Conservation (phyloP, 2,329 filamentous ascomycete species). For the Coniochaeta sp. region DNA sequence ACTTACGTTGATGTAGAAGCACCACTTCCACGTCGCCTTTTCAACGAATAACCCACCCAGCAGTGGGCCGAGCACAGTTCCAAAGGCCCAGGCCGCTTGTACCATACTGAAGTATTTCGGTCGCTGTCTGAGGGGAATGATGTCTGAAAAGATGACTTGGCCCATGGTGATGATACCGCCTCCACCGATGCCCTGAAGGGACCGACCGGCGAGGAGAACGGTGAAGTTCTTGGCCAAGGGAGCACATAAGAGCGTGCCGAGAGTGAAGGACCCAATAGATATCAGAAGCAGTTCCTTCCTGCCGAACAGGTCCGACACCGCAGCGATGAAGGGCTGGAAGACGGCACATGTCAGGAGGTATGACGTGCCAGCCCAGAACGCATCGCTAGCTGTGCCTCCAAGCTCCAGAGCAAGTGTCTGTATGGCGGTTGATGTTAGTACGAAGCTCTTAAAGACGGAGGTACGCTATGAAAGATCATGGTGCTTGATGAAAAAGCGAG, state of each 20-base stretch:
- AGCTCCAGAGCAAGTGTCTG: slow-evolving; percentile 27
- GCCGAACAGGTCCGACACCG: slow-evolving; percentile 39
- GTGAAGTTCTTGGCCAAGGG: slow-evolving; percentile 23
- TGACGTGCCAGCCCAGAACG: slow-evolving; percentile 41
- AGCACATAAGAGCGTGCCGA: slow-evolving; percentile 33
- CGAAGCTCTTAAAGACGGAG: background rate
- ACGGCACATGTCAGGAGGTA: slow-evolving; percentile 37
- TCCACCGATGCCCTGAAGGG: slow-evolving; percentile 32
- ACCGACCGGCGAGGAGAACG: slow-evolving; percentile 28
- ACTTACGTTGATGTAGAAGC: slow-evolving; percentile 36
- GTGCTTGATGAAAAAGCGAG: background rate
- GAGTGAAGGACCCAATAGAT: slow-evolving; percentile 35
- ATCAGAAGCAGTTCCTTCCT: slow-evolving; percentile 34
- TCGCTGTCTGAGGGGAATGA: slow-evolving; percentile 32
- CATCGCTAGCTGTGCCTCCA: slow-evolving; percentile 24
- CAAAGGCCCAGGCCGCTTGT: slow-evolving; percentile 30
- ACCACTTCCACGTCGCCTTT: slow-evolving; percentile 36
- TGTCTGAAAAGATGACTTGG: slow-evolving; percentile 33
- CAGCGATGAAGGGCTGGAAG: slow-evolving; percentile 32
- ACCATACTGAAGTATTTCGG: slow-evolving; percentile 32
- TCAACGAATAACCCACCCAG: slow-evolving; percentile 28
- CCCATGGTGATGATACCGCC: slow-evolving; percentile 33
- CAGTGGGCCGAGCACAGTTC: slow-evolving; percentile 31
- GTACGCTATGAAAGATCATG: background rate
- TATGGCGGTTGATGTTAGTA: background rate